Evolutionary conservation across 2,329 filamentous ascomycete genomes (phyloP), one percentile per base, ranked within the genome.

Genomic region (Ceratocystiopsis brevicomis): DNA sequence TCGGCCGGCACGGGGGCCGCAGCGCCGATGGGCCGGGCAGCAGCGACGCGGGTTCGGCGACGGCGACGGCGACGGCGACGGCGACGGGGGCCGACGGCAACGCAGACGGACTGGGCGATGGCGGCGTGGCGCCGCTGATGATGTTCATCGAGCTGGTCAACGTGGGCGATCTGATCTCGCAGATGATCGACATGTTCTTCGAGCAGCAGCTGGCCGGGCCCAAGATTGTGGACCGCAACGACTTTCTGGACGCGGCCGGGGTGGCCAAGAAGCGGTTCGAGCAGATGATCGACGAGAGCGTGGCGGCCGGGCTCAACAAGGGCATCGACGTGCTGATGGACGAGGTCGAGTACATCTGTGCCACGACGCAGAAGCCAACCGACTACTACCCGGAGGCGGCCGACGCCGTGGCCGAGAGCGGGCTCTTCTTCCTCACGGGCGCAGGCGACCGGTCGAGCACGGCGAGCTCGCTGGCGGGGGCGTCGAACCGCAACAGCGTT

Each of bases 131-230:
- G 44, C 90, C 90, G 2, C 70, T 98, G 4, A 86, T 95, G 39
- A 95, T 84, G 0, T 98, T 98, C 54, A 76, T 98, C 48, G 90
- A 98, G 61, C 73, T 98, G 25, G 90, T 98, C 58, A 98, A 98
- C 56, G 88, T 98, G 1, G 90, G 90, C 46, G 90, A 98, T 58
- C 69, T 98, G 45, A 98, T 98, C 53, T 85, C 92, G 47, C 90
- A 98, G 59, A 98, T 98, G 90, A 76, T 98, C 46, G 90, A 98
- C 57, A 86, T 98, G 33, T 98, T 98, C 57, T 98, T 93, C 61
- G 82, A 93, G 57, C 90, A 96, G 61, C 90, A 98, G 62, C 72
- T 98, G 25, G 76, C 86, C 6, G 73, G 76, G 1, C 74, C 81
- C 14, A 82, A 82, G 53, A 77, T 98, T 43, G 81, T 81, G 1